Evolutionary conservation across 345 rosid species (phyloP).

Genomic region (Brassica juncea): DNA sequence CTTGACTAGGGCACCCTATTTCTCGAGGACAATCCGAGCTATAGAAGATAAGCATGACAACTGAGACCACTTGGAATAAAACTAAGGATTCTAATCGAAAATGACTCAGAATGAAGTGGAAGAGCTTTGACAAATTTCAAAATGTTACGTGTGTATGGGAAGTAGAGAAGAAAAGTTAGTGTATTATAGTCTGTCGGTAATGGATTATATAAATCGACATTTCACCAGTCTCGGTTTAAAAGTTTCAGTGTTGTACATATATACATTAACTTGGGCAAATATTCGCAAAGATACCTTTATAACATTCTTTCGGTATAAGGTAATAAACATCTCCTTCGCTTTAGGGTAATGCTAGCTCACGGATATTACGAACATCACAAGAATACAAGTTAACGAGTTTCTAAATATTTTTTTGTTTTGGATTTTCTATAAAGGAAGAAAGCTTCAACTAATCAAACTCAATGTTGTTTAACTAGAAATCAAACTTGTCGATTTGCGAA

Average conservation of each 20-base stretch:
- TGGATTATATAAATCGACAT: background rate
- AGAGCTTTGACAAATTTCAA: too few relatives aligned
- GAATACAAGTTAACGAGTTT: slow-evolving; percentile 1
- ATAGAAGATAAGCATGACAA: too few relatives aligned
- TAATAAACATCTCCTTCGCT: background rate
- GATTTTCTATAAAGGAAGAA: background rate
- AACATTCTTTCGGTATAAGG: background rate
- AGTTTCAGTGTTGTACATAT: background rate
- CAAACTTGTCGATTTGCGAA: background rate
- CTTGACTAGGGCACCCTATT: too few relatives aligned
- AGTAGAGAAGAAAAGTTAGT: background rate
- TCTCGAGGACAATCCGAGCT: too few relatives aligned
- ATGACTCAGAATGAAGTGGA: too few relatives aligned
- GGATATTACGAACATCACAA: background rate
- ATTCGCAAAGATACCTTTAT: background rate
- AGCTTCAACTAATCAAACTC: slow-evolving; percentile 14
- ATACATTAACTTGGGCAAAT: background rate
- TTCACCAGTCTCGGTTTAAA: background rate
- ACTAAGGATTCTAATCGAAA: too few relatives aligned
- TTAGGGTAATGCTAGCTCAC: slow-evolving; percentile 15
- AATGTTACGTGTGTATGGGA: too few relatives aligned
- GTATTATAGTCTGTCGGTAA: background rate
- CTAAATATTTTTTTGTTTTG: background rate
- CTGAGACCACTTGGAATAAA: too few relatives aligned
- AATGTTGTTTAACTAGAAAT: background rate